Base-by-base conservation (phyloP, 1,284 basidiomycete genomes). In the Coriolopsis trogii region DNA sequence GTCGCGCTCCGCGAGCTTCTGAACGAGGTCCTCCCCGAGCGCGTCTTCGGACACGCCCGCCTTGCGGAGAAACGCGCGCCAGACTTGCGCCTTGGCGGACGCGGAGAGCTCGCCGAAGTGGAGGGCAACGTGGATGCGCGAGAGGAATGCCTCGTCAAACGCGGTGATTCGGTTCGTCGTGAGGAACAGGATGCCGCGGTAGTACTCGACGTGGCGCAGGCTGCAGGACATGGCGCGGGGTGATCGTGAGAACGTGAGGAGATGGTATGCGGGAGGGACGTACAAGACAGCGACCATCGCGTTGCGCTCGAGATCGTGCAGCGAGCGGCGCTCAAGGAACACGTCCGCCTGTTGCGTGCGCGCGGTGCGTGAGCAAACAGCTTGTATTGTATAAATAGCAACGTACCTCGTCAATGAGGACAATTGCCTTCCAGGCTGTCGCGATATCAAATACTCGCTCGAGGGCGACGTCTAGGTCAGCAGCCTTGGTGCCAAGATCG, bases 101-200 rank as follows among this genome's bases (percentile, higher is more conserved):
- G 71, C 63, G 49, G 74, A 67, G 43, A 85, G 78, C 51, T 82
- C 75, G 45, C 68, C 67, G 72, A 82, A 84, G 69, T 82, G 80
- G 2, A 85, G 73, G 1, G 82, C 81, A 51, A 85, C 79, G 62
- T 84, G 81, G 58, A 84, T 83, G 49, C 82, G 81, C n/a, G 82
- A 84, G 43, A 83, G 74, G 76, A 86, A 86, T 10, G 84, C 84
- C 58, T 82, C 79, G 63, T 86, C 84, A 65, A 85, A 85, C 2
- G 78, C 73, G 53, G 78, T 77, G 41, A 86, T 77, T 31, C 84
- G 77, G 63, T 85, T 86, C 18, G 84, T 85, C 20, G 85, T 85
- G 39, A 87, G 72, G 74, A 87, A 85, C 44, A 87, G 75, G 62
- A 84, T 81, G 4, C 82, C 82, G 34, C 78, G 77, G 67, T 84